Percentiles rank a stretch among this genome's conserved stretches.
These are phyloP conservation scores for Trichoderma endophyticum DNA, from an alignment of 2,329 filamentous ascomycete genomes.

Conservation along the genomic window DNA sequence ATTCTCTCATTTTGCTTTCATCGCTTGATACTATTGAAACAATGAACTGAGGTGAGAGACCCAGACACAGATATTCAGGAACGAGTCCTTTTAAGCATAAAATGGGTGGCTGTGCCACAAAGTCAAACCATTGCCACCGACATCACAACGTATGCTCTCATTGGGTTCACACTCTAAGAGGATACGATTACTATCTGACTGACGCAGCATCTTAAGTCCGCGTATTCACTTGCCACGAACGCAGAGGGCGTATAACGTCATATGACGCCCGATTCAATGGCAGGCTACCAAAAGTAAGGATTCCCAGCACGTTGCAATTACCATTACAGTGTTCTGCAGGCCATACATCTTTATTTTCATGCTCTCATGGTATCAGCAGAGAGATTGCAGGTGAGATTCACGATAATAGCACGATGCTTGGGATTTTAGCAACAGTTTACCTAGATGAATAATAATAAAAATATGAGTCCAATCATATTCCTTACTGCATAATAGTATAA, in stretches of 20 bases:
- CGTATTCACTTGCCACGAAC: not conserved
- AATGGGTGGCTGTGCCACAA: conserved; percentile 3
- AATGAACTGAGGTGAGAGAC: not conserved
- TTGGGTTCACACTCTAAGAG: not conserved
- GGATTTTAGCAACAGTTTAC: not conserved
- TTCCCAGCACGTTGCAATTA: not conserved
- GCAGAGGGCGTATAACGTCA: not conserved
- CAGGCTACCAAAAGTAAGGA: not conserved
- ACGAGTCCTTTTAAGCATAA: conserved; percentile 10
- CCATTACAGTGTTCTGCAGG: not conserved
- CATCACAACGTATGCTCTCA: not conserved
- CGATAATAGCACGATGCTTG: not conserved
- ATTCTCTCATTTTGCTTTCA: not conserved
- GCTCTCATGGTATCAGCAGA: not conserved
- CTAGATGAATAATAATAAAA: not conserved
- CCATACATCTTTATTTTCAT: not conserved
- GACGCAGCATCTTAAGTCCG: not conserved
- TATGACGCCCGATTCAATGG: not conserved
- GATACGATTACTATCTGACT: not conserved
- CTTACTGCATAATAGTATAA: not conserved
- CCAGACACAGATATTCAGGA: not conserved
- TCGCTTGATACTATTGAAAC: not conserved
- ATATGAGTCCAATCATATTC: not conserved
- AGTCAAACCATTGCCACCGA: conserved; percentile 6
- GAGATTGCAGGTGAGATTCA: not conserved